These are phyloP conservation scores for Heterobasidion parviporum DNA, from an alignment of 1,284 basidiomycete genomes.

Conservation along the genomic window DNA sequence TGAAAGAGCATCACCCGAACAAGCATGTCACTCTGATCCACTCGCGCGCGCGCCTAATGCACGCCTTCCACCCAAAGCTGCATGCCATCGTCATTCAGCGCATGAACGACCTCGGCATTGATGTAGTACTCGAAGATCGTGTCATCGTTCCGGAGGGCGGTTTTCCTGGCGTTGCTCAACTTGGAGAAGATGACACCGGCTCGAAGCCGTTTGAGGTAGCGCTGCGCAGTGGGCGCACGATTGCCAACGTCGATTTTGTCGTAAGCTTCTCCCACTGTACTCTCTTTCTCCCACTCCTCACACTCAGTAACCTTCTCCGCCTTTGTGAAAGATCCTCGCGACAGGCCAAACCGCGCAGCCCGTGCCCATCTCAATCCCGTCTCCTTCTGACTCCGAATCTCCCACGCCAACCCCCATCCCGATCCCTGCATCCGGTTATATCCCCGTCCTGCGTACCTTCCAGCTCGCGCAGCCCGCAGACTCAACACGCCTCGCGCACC, in stretches of 20 bases:
- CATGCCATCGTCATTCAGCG: constrained; percentile 24
- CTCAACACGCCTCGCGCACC: constrained; percentile 18
- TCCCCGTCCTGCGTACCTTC: constrained; percentile 26
- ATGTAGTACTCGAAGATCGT: constrained; percentile 28
- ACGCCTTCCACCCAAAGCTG: constrained; percentile 28
- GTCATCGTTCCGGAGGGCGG: constrained; percentile 24
- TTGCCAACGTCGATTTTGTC: constrained; percentile 23
- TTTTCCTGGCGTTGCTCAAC: constrained; percentile 12
- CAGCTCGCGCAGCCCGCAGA: constrained; percentile 23
- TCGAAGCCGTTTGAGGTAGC: constrained; percentile 18
- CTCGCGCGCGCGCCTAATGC: constrained; percentile 32
- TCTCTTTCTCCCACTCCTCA: background rate
- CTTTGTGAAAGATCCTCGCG: constrained; percentile 17
- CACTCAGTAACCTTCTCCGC: background rate
- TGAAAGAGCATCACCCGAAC: constrained; percentile 28
- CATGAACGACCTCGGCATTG: constrained; percentile 26
- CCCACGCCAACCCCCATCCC: constrained; percentile 1
- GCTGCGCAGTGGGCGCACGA: constrained; percentile 18
- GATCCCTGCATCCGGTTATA: constrained; percentile 19
- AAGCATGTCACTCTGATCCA: constrained; percentile 36
- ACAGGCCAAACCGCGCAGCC: constrained; percentile 34
- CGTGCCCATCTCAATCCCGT: constrained; percentile 20
- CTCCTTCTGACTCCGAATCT: constrained; percentile 4
- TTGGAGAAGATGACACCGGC: constrained; percentile 7
- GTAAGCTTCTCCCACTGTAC: constrained; percentile 13